Percentiles rank a stretch among this genome's conserved stretches.
Conservation (phyloP, 306 rosid species). For the Aeschynomene evenia region DNA sequence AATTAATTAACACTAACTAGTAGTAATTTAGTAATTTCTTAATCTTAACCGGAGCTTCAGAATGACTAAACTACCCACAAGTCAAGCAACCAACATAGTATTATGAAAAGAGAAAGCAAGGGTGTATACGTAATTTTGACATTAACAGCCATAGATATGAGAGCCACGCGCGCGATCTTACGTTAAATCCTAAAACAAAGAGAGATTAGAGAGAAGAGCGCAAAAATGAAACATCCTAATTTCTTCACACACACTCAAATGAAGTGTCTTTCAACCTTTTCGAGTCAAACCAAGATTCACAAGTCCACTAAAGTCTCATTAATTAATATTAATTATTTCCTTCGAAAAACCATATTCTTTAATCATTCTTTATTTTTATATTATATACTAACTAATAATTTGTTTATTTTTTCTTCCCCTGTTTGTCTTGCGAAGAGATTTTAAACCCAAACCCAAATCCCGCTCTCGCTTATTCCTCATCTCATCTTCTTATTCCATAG, state of each 20-base stretch:
- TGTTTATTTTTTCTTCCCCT: not conserved
- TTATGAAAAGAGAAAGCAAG: too few species aligned
- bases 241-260: not conserved
- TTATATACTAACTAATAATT: not conserved
- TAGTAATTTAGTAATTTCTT: too few species aligned
- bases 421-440: not conserved
- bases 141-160: too few species aligned
- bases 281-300: conserved; percentile 1
- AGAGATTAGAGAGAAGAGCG: not conserved
- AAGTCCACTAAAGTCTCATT: not conserved
- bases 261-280: not conserved
- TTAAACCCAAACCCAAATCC: conserved; percentile 9
- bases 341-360: not conserved
- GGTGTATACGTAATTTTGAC: too few species aligned
- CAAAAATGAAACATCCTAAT: not conserved
- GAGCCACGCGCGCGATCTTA: too few species aligned
- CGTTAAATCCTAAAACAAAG: too few species aligned
- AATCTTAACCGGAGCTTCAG: too few species aligned
- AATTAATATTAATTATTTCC: not conserved
- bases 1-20: too few species aligned
- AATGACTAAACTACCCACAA: too few species aligned
- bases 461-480: conserved; percentile 6
- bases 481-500: conserved; percentile 13
- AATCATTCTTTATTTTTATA: not conserved
- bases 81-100: too few species aligned